Evolutionary conservation across 2,329 filamentous ascomycete species (phyloP).

Genomic region (Claviceps sp.): DNA sequence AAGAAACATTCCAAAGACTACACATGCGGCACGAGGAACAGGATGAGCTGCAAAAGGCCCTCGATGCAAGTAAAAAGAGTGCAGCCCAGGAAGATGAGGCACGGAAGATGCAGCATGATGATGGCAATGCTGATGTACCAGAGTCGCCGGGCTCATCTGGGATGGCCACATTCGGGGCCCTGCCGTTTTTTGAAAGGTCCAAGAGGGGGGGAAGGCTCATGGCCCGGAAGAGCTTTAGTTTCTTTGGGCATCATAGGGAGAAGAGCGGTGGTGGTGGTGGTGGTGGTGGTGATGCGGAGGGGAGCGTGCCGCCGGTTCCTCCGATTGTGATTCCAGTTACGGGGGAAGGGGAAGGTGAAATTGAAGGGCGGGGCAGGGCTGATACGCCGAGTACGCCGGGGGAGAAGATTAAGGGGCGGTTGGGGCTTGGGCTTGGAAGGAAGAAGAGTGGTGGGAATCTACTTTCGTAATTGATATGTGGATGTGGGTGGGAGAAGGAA

Average conservation of each 20-base stretch:
- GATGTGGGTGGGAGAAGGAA: too few relatives aligned
- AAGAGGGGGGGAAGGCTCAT: conserved; percentile 66
- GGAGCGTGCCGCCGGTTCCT: too few relatives aligned
- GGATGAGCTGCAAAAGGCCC: conserved; percentile 45
- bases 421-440: conserved; percentile 52
- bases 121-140: conserved; percentile 6
- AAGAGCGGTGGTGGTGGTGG: conserved; percentile 17
- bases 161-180: conserved; percentile 20
- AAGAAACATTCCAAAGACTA: conserved; percentile 42
- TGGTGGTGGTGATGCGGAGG: conserved; percentile 8
- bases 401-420: conserved; percentile 46
- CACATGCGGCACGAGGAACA: conserved; percentile 42
- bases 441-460: conserved; percentile 51
- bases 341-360: not conserved
- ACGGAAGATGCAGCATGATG: conserved; percentile 22
- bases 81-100: conserved; percentile 38
- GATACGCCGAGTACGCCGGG: conserved; percentile 27
- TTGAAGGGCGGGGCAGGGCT: conserved; percentile 16
- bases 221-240: conserved; percentile 60
- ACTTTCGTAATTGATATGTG: conserved; percentile 11
- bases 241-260: conserved; percentile 38
- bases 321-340: too few relatives aligned
- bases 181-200: conserved; percentile 48
- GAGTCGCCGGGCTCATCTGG: not conserved
- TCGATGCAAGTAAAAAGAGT: conserved; percentile 53